Evolutionary conservation across 371 early-diverging fungal genomes (phyloP).

Genomic region (Mucor ambiguus): DNA sequence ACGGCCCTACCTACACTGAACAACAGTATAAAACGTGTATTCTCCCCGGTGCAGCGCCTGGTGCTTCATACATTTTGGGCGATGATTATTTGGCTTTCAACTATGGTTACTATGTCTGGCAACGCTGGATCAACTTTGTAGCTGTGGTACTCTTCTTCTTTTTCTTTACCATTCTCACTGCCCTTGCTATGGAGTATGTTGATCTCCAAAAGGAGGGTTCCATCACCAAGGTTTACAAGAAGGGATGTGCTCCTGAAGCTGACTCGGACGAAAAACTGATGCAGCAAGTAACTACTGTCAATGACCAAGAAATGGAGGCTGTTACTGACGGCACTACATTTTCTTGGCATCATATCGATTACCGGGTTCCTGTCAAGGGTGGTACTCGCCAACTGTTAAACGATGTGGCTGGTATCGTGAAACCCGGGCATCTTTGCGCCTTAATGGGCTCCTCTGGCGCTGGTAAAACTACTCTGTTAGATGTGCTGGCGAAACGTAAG

Average conservation of each 20-base stretch:
- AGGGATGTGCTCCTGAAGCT: conserved; percentile 34
- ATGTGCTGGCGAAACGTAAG: conserved; percentile 81
- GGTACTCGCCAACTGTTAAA: conserved; percentile 54
- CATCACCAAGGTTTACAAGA: conserved; percentile 60
- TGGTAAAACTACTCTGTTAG: conserved; percentile 90
- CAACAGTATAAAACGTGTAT: conserved; percentile 55
- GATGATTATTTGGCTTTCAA: conserved; percentile 49
- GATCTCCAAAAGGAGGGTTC: conserved; percentile 58
- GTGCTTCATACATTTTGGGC: conserved; percentile 47
- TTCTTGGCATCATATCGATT: conserved; percentile 62
- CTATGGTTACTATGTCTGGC: conserved; percentile 41
- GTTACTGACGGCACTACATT: conserved; percentile 55
- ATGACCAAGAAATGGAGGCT: conserved; percentile 38
- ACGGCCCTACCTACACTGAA: conserved; percentile 49
- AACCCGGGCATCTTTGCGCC: conserved; percentile 72
- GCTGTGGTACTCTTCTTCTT: conserved; percentile 57
- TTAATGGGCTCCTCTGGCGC: conserved; percentile 88
- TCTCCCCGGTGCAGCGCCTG: conserved; percentile 55
- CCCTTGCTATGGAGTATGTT: conserved; percentile 57
- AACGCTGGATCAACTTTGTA: conserved; percentile 66
- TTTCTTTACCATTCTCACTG: conserved; percentile 53
- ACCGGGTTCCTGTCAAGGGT: conserved; percentile 63
- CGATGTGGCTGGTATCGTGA: conserved; percentile 58
- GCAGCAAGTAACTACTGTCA: conserved; percentile 23
- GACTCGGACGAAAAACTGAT: conserved; percentile 40